These are phyloP conservation scores for Eragrostis nindensis DNA, from an alignment of 176 grass and related monocot genomes.

Conservation along the genomic window DNA sequence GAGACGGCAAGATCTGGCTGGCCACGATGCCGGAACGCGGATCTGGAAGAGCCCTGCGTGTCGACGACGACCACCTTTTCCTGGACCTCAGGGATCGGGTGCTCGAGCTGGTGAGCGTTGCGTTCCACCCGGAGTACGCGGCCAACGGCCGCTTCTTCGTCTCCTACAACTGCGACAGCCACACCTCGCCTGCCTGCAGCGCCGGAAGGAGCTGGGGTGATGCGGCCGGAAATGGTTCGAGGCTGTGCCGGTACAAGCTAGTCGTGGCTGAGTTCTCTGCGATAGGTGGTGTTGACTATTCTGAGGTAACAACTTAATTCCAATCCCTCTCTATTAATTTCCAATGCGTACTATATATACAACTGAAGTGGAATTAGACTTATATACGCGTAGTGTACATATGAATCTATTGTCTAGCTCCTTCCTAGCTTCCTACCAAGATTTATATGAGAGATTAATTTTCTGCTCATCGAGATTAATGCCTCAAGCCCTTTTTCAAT, in stretches of 20 bases:
- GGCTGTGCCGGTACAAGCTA: neutral
- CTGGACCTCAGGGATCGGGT: slow-evolving; percentile 32
- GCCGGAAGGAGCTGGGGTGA: neutral
- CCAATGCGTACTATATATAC: no score
- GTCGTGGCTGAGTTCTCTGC: neutral
- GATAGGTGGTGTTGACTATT: neutral
- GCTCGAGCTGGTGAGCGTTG: slow-evolving; percentile 23
- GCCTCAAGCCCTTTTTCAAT: no score
- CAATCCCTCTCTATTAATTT: neutral
- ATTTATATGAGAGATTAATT: no score
- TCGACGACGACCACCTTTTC: slow-evolving; percentile 19
- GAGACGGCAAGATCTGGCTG: slow-evolving; percentile 35
- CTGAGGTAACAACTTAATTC: neutral
- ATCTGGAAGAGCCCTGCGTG: slow-evolving; percentile 2
- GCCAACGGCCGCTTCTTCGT: slow-evolving; percentile 45
- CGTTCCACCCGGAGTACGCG: slow-evolving; percentile 33
- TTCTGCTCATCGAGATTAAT: no score
- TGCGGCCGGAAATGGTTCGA: neutral
- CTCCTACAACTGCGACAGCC: slow-evolving; percentile 34
- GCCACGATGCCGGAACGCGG: slow-evolving; percentile 13
- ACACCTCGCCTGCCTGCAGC: neutral
- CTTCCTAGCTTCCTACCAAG: no score
- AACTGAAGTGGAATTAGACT: no score
- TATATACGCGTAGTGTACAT: no score
- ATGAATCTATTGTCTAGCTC: no score